Conservation (phyloP, 345 rosid genomes). For the Populus alba region DNA sequence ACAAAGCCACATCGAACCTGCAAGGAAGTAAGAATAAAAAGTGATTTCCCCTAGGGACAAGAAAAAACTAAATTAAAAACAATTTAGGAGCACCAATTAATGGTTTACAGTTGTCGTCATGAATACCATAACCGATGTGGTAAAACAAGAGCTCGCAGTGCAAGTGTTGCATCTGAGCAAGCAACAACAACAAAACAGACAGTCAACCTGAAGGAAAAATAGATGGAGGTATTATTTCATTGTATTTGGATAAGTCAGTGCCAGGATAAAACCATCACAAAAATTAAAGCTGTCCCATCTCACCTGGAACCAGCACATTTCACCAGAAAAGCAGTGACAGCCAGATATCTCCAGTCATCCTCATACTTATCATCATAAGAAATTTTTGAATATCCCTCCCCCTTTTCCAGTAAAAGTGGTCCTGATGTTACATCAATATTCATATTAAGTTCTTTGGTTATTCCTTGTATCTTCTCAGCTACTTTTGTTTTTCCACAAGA, state of each 20-base stretch:
- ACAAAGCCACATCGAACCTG: slow-evolving; percentile 89
- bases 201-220: slow-evolving; percentile 58
- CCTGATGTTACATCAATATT: slow-evolving; percentile 23
- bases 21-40: slow-evolving; percentile 10
- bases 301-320: slow-evolving; percentile 71
- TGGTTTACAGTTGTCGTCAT: not conserved
- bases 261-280: not conserved
- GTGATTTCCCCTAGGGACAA: not conserved
- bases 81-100: not conserved
- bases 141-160: slow-evolving; percentile 71
- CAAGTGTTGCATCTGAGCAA: slow-evolving; percentile 90
- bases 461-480: slow-evolving; percentile 21
- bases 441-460: slow-evolving; percentile 17
- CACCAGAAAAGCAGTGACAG: slow-evolving; percentile 88
- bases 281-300: slow-evolving; percentile 15
- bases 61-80: not conserved
- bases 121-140: slow-evolving; percentile 87
- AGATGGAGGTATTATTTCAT: not conserved
- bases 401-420: slow-evolving; percentile 17
- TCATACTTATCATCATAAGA: slow-evolving; percentile 45
- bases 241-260: not conserved
- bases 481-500: slow-evolving; percentile 33
- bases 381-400: slow-evolving; percentile 22
- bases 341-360: slow-evolving; percentile 96
- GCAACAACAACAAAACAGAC: slow-evolving; percentile 81